Evolutionary conservation across 768 basidiomycete genomes (phyloP).

Genomic region (Pseudohyphozyma bogoriensis): DNA sequence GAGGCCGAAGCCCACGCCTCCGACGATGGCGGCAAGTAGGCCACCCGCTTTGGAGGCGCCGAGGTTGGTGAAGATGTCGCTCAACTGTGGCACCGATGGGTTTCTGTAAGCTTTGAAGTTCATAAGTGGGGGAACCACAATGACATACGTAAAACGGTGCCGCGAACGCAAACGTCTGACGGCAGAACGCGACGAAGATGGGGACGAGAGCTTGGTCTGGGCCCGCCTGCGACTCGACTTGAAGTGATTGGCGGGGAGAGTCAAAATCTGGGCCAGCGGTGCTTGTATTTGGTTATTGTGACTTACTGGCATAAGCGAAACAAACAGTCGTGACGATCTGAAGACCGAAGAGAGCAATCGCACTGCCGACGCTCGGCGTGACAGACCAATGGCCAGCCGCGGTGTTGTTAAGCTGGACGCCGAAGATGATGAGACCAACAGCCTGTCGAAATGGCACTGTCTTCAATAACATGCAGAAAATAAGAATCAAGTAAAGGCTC

Average conservation of each 20-base stretch:
- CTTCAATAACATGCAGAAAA: background rate
- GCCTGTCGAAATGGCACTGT: background rate
- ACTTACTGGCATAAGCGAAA: constrained; percentile 5
- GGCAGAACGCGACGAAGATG: constrained; percentile 13
- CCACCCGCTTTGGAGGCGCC: constrained; percentile 16
- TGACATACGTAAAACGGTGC: constrained; percentile 1
- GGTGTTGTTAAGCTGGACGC: constrained; percentile 15
- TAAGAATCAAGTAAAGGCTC: background rate
- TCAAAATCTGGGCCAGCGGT: too few species aligned
- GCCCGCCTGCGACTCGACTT: constrained; percentile 6
- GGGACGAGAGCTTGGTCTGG: background rate
- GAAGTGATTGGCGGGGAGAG: too few species aligned
- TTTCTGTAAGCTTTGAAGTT: background rate
- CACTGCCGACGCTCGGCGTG: constrained; percentile 18
- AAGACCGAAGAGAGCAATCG: constrained; percentile 16
- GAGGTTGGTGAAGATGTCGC: constrained; percentile 9
- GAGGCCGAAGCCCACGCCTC: constrained; percentile 2
- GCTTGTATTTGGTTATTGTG: too few species aligned
- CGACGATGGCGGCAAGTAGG: constrained; percentile 3
- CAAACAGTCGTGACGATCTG: constrained; percentile 24
- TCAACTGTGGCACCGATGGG: background rate
- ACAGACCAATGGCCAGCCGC: constrained; percentile 13
- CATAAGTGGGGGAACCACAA: too few species aligned
- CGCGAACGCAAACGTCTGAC: constrained; percentile 1
- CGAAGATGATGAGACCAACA: constrained; percentile 24